Percentiles rank a stretch among this genome's conserved stretches.
Conservation (phyloP, 179 eudicot species). For the Beta corolliflora region DNA sequence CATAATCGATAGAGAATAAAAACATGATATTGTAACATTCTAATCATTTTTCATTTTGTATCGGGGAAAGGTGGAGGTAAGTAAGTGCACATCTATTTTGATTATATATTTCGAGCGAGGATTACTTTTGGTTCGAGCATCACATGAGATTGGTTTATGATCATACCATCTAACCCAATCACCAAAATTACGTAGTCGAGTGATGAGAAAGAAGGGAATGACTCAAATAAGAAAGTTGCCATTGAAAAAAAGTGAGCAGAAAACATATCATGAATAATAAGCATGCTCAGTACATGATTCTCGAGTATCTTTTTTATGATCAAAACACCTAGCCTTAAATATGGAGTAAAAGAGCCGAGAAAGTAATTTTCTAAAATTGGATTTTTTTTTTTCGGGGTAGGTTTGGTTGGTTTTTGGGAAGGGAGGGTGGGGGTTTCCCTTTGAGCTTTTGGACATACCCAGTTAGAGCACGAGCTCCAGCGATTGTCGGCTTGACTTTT, state of each 20-base stretch:
- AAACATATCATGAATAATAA: neutral
- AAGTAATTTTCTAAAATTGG: no score
- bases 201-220: neutral
- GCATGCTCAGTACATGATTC: neutral
- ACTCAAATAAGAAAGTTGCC: neutral
- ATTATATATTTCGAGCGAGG: no score
- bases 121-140: neutral
- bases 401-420: no score
- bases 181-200: neutral
- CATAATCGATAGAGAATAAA: neutral
- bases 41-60: neutral
- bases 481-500: constrained; percentile 85
- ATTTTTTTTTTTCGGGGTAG: no score
- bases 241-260: neutral
- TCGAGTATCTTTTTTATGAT: no score
- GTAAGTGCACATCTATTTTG: neutral
- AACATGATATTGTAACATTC: no score
- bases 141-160: neutral
- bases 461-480: constrained; percentile 77
- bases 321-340: neutral
- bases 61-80: neutral
- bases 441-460: constrained; percentile 50
- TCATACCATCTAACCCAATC: neutral
- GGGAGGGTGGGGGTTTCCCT: no score
- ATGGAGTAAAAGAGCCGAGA: no score